Base-by-base conservation (phyloP, 1,139 yeast genomes). In the Debaryomycetaceae sp. region DNA sequence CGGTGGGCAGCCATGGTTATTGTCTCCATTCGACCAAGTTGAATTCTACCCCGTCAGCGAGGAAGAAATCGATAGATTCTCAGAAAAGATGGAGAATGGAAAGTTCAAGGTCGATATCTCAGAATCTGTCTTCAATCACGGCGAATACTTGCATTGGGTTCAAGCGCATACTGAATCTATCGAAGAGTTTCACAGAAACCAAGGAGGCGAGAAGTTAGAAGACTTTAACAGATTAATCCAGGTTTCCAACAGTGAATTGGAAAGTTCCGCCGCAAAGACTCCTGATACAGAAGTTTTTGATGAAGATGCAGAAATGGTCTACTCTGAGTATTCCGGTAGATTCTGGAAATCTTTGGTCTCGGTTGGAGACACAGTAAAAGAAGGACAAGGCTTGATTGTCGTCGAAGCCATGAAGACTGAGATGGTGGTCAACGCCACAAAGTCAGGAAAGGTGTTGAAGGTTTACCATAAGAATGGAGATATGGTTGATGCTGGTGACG, bases 331-430 rank as follows among this genome's bases (percentile, higher is more conserved):
- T 60, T 87, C 96, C 9, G 99, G 98, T 46, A 77, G 98, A 55
- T 90, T 93, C 80, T 93, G 98, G 99, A 93, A 93, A 67, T 81
- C 95, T 2, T 72, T 90, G 54, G 95, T 86, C 33, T 69, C 75
- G 44, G 91, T 79, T 39, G 97, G 97, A n/a, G 95, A 87, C 54
- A 66, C 54, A 20, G 95, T 93, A 31, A 70, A 72, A 43, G 77
- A 71, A 46, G 95, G 91, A 34, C 93, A 88, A 57, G 90, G 90
- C 5, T 73, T 93, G 51, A 79, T 93, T 50, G 89, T 93, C 43
- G 88, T 93, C 47, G 98, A 93, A 65, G 98, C 98, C 44, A 93
- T 93, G 98, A 93, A 93, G 74, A 93, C 99, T 0, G 99, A 93
- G 65, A 90, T 93, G 97, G 80, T 83, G 42, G 95, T 91, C 37